These are phyloP conservation scores for Peronospora destructor DNA, from an alignment of 352 stramenopile species.

Conservation along the genomic window DNA sequence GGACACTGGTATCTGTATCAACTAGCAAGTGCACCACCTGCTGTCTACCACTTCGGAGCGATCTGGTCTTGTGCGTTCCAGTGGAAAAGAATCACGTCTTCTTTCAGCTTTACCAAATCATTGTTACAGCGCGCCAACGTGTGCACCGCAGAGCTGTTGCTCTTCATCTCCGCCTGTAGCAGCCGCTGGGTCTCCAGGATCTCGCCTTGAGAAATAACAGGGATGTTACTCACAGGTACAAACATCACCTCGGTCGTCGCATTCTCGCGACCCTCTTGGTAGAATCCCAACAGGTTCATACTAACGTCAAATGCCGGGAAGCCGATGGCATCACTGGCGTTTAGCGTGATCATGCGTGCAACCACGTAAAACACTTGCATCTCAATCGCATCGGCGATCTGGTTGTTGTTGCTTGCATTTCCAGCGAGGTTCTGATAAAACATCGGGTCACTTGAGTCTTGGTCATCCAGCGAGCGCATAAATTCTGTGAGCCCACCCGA, in stretches of 20 bases:
- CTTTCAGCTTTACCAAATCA: constrained; percentile 77
- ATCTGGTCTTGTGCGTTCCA: constrained; percentile 75
- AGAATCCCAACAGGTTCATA: constrained; percentile 75
- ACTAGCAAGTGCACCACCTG: background rate
- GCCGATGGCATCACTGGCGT: constrained; percentile 60
- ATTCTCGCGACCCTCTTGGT: constrained; percentile 67
- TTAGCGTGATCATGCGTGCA: constrained; percentile 66
- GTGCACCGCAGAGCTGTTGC: constrained; percentile 62
- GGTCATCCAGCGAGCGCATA: constrained; percentile 68
- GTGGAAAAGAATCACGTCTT: constrained; percentile 81
- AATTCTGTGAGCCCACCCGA: constrained; percentile 73
- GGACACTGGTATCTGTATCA: background rate
- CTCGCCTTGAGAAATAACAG: constrained; percentile 62
- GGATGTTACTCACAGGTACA: constrained; percentile 66
- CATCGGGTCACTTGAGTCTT: constrained; percentile 47
- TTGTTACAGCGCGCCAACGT: constrained; percentile 71
- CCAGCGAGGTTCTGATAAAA: constrained; percentile 59
- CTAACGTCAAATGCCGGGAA: constrained; percentile 68
- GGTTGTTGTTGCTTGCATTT: constrained; percentile 25
- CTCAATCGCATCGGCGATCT: constrained; percentile 67
- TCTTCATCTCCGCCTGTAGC: constrained; percentile 61
- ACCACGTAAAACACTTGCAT: constrained; percentile 79
- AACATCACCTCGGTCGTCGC: constrained; percentile 78
- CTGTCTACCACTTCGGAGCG: constrained; percentile 30
- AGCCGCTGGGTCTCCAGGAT: constrained; percentile 63